Percentiles rank a stretch among this genome's conserved stretches.
Evolutionary conservation across 2,329 filamentous ascomycete species (phyloP).

Genomic region (Diplodia intermedia): DNA sequence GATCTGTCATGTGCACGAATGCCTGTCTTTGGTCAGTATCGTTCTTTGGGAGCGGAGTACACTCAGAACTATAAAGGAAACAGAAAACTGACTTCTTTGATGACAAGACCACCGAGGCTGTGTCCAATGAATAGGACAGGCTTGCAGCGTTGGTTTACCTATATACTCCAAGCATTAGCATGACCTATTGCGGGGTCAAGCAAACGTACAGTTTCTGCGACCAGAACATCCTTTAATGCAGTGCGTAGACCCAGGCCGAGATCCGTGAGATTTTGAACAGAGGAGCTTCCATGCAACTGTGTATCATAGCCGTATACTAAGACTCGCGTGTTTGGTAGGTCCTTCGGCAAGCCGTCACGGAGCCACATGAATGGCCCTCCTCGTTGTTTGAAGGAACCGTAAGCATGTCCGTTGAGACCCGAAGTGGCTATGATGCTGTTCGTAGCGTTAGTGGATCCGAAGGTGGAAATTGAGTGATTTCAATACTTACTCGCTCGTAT

Average conservation of each 20-base stretch:
- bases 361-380: conserved; percentile 15
- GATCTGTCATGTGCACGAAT: not conserved
- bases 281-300: not conserved
- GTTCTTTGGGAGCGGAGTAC: not conserved
- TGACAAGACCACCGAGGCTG: not conserved
- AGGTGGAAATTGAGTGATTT: not conserved
- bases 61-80: not conserved
- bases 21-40: not conserved
- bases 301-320: conserved; percentile 13
- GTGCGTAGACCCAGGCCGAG: not conserved
- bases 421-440: not conserved
- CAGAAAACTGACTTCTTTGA: not conserved
- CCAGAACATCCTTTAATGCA: not conserved
- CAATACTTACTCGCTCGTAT: not conserved
- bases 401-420: not conserved
- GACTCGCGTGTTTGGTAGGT: not conserved
- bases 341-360: not conserved
- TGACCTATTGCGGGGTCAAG: not conserved
- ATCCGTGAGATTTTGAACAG: not conserved
- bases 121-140: not conserved
- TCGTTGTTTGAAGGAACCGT: not conserved
- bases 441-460: not conserved
- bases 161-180: not conserved
- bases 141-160: not conserved
- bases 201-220: not conserved